Conservation (phyloP, 352 stramenopile genomes). For the Hyphochytrium catenoides region DNA sequence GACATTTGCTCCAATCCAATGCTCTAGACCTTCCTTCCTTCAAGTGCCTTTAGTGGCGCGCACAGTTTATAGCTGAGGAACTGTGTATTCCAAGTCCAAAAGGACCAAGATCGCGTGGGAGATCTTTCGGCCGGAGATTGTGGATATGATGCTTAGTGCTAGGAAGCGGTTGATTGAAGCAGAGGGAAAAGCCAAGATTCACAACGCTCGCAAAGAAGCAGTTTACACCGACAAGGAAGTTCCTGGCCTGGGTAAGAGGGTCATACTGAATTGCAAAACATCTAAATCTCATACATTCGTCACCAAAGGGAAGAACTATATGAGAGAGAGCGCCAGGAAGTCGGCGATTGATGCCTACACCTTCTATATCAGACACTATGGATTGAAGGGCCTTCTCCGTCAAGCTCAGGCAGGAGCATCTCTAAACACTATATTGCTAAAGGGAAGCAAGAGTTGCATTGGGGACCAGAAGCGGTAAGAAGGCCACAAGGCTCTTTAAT, state of each 20-base stretch:
- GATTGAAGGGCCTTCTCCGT: conserved; percentile 22
- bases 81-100: conserved; percentile 27
- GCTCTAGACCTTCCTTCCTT: no score
- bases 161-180: conserved; percentile 13
- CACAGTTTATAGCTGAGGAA: not conserved
- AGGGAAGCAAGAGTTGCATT: no score
- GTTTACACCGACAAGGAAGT: conserved; percentile 51
- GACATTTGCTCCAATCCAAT: no score
- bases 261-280: no score
- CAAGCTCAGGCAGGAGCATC: conserved; percentile 10
- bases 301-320: conserved; percentile 52
- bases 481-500: conserved; percentile 14
- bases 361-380: conserved; percentile 53
- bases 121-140: conserved; percentile 40
- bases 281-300: no score
- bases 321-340: conserved; percentile 27
- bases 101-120: conserved; percentile 24
- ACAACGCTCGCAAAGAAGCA: conserved; percentile 17
- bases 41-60: no score
- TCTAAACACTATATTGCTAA: no score
- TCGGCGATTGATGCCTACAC: conserved; percentile 37
- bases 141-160: conserved; percentile 44
- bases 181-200: conserved; percentile 15
- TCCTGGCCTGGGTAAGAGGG: no score
- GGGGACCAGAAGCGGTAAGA: conserved; percentile 13